phyloP scores from a whole-genome alignment of 768 basidiomycete genomes.

The Termitomyces sp. region DNA sequence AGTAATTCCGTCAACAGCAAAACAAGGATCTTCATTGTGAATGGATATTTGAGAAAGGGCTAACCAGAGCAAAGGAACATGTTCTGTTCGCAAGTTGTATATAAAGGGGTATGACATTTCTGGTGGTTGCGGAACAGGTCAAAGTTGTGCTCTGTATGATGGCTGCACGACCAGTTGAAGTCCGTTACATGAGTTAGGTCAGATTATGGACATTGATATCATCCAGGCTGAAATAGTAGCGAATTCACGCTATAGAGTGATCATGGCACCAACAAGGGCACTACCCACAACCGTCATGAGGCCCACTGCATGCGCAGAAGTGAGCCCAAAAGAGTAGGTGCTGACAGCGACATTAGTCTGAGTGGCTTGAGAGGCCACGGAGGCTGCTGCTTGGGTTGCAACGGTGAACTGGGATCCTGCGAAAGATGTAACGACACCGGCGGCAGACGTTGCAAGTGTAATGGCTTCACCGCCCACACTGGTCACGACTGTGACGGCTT shows the following conservation, averaged over 20 bases:
- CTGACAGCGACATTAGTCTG: constrained; percentile 24
- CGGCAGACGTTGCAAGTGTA: constrained; percentile 50
- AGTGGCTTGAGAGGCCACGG: constrained; percentile 18
- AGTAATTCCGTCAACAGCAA: constrained; percentile 19
- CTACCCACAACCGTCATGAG: constrained; percentile 35
- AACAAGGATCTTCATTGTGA: constrained; percentile 9
- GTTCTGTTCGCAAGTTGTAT: not conserved
- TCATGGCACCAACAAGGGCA: constrained; percentile 37
- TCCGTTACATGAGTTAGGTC: not conserved
- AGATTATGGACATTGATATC: not conserved
- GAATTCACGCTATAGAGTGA: constrained; percentile 27
- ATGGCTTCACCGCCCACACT: constrained; percentile 56
- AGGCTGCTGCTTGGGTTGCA: constrained; percentile 36
- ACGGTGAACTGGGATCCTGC: constrained; percentile 54
- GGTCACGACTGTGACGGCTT: constrained; percentile 52
- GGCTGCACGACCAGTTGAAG: not conserved
- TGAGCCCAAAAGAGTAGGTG: constrained; percentile 22
- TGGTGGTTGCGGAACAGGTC: not conserved
- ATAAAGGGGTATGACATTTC: not conserved
- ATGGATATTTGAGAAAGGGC: constrained; percentile 2
- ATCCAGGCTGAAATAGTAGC: no score
- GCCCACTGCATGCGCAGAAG: constrained; percentile 29
- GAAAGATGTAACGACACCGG: constrained; percentile 42
- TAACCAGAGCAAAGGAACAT: constrained; percentile 15
- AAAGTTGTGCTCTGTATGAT: not conserved